Evolutionary conservation across 805 yeast species (phyloP).

Genomic region (Cyberlindnera saturnus): DNA sequence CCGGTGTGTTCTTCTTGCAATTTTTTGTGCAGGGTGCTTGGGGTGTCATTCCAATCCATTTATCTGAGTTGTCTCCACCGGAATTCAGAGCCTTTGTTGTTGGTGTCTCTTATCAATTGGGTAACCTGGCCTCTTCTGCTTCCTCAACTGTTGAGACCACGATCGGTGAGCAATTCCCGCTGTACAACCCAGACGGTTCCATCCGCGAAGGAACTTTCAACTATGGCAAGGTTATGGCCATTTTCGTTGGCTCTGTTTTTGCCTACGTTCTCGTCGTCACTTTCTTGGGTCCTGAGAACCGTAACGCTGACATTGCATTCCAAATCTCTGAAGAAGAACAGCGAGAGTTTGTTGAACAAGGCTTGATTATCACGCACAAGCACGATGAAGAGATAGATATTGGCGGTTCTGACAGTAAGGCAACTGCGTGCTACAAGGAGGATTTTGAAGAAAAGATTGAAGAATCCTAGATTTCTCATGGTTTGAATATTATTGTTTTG

Average conservation of each 20-base stretch:
- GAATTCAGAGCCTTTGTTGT: slow-evolving; percentile 56
- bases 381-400: slow-evolving; percentile 10
- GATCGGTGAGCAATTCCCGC: slow-evolving; percentile 51
- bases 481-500: no score
- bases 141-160: slow-evolving; percentile 65
- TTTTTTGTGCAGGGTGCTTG: slow-evolving; percentile 65
- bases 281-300: slow-evolving; percentile 60
- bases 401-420: slow-evolving; percentile 8
- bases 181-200: slow-evolving; percentile 20
- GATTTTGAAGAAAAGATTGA: not conserved
- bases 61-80: slow-evolving; percentile 57
- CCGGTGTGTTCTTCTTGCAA: slow-evolving; percentile 57
- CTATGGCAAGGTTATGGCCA: slow-evolving; percentile 59
- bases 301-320: slow-evolving; percentile 25
- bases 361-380: slow-evolving; percentile 19
- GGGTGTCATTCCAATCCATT: slow-evolving; percentile 61
- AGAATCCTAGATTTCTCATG: no score
- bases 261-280: slow-evolving; percentile 44
- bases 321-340: slow-evolving; percentile 19
- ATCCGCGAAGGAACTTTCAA: slow-evolving; percentile 31
- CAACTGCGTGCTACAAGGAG: slow-evolving; percentile 1
- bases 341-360: slow-evolving; percentile 18
- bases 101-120: slow-evolving; percentile 62
- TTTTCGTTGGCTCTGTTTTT: slow-evolving; percentile 59
- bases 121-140: slow-evolving; percentile 62